Evolutionary conservation across 352 stramenopile species (phyloP), one percentile per base, ranked within the genome.

Genomic region (Phytophthora cactorum): DNA sequence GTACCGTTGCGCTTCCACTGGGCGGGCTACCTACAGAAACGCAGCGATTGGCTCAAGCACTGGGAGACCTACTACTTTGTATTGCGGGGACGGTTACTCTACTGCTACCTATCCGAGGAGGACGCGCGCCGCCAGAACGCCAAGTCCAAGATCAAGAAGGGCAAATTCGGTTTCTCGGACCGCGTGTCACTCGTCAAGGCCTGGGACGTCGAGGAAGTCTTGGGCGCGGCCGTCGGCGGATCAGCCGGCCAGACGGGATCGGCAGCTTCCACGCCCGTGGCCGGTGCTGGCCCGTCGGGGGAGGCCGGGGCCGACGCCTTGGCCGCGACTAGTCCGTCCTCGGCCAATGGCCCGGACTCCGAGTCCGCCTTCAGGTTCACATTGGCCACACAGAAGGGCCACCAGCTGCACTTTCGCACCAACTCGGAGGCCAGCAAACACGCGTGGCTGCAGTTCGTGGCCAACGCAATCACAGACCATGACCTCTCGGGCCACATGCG

Each of bases 11-110:
- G 74, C 14, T 87, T 85, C 66, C 84, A 95, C 63, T 96, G 86
- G 86, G 86, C 91, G 54, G 88, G 88, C 36, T 96, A 96, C 57
- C 75, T 96, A 14, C 87, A 95, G 79, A 96, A 96, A 71, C 84
- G 87, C 66, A 93, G 83, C 51, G 88, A 96, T 74, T 96, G 88
- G 88, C 84, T 96, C 59, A 96, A 95, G 74, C 86, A 96, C 71
- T 95, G 86, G 88, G 88, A 96, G 63, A 96, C 85, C 41, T 96
- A 93, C 78, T 96, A 92, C 69, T 93, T 96, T 46, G 86, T 95
- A 7, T 66, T 96, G 14, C 79, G 80, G 3, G 85, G 86, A 0
- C 74, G 83, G 2, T 74, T 75, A 29, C 74, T 96, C 34, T 96
- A 92, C 59, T 96, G 88, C 70, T 96, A 96, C 57, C 57, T 96